phyloP scores from a whole-genome alignment of 106 monocot species.

The Dendrobium huoshanense region DNA sequence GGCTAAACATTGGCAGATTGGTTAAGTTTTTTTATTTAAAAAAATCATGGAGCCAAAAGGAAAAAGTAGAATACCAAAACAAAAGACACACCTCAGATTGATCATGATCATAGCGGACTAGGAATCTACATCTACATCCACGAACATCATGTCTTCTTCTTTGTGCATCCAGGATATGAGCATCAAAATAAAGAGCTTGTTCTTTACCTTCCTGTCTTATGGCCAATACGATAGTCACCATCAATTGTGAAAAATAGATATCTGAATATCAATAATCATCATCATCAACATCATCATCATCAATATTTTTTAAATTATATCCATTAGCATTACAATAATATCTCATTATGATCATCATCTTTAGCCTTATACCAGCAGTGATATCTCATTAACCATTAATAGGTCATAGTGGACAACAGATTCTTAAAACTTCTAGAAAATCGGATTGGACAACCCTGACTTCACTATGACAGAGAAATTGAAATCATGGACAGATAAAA shows the following conservation, averaged over 20 bases:
- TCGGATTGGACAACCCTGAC: too few relatives aligned
- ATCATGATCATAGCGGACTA: conserved; percentile 95
- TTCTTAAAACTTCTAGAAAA: neutral
- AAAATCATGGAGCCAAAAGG: neutral
- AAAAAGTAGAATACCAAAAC: neutral
- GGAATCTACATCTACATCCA: conserved; percentile 90
- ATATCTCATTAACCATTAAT: neutral
- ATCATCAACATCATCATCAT: neutral
- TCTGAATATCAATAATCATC: neutral
- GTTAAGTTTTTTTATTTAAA: neutral
- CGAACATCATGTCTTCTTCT: conserved; percentile 86
- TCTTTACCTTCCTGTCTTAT: conserved; percentile 82
- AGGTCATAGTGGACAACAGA: neutral
- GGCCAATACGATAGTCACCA: neutral
- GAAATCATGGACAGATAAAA: neutral
- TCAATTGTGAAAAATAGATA: neutral
- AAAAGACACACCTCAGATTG: conserved; percentile 60
- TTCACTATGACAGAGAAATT: too few relatives aligned
- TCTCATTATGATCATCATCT: neutral
- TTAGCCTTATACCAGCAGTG: neutral
- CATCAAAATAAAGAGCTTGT: conserved; percentile 98
- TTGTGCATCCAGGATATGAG: conserved; percentile 84
- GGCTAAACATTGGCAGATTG: neutral
- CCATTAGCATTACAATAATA: neutral
- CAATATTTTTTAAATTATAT: neutral